phyloP scores from a whole-genome alignment of 2,329 filamentous ascomycete species.

The Penicillium palitans region DNA sequence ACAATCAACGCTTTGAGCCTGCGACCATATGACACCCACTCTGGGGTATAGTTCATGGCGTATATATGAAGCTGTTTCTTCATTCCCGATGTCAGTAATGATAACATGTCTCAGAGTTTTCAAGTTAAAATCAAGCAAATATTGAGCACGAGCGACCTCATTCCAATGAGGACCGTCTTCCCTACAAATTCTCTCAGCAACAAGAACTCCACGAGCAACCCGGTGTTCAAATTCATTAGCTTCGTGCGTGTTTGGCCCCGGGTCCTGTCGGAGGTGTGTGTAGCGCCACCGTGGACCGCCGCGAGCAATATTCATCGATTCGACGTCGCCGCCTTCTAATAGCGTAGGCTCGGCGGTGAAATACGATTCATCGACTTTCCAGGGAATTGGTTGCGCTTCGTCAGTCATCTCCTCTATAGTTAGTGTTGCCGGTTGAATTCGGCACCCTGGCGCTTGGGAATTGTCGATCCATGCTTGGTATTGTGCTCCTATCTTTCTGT shows the following conservation, averaged over 20 bases:
- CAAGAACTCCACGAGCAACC: not conserved
- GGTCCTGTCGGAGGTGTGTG: not conserved
- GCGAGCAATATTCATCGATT: not conserved
- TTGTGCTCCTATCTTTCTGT: not conserved
- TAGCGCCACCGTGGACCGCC: not conserved
- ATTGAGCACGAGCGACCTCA: constrained; percentile 1
- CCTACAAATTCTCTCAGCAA: not conserved
- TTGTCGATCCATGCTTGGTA: constrained; percentile 7
- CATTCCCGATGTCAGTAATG: not conserved
- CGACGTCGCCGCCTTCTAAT: not conserved
- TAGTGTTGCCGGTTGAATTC: not conserved
- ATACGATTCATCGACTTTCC: not conserved
- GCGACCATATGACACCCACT: not conserved
- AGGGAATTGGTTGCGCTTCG: not conserved
- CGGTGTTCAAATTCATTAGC: not conserved
- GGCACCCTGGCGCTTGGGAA: not conserved
- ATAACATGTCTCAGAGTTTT: not conserved
- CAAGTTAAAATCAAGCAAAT: not conserved
- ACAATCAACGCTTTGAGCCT: not conserved
- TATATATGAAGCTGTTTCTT: not conserved
- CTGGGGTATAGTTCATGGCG: not conserved
- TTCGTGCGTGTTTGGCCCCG: not conserved
- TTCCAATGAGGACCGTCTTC: constrained; percentile 1
- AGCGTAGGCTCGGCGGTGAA: not conserved
- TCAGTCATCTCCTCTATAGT: not conserved